These are phyloP conservation scores for Amaranthus cruentus DNA, from an alignment of 148 eudicot genomes.

Conservation along the genomic window DNA sequence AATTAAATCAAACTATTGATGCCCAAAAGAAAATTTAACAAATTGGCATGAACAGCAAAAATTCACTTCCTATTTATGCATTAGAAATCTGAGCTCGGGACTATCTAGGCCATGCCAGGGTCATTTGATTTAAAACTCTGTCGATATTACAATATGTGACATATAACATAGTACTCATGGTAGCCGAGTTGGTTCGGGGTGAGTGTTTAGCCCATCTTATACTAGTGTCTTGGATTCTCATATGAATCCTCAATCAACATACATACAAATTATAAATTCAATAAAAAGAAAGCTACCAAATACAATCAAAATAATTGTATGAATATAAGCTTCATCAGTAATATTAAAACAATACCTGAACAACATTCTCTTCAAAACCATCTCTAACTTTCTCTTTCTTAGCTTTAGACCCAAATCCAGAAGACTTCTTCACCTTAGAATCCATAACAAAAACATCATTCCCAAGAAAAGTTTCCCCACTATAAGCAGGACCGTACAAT, in stretches of 20 bases:
- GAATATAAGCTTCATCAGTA: neutral
- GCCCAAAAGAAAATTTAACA: neutral
- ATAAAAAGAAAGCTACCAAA: neutral
- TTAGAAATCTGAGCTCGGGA: too few species aligned
- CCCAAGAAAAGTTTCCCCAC: constrained; percentile 60
- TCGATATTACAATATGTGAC: too few species aligned
- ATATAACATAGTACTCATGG: too few species aligned
- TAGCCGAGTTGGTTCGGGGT: too few species aligned
- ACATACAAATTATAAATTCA: neutral
- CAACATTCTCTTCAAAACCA: constrained; percentile 78
- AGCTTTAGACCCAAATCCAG: constrained; percentile 43
- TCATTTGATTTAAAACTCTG: too few species aligned
- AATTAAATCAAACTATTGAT: neutral
- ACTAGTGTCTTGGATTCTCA: neutral
- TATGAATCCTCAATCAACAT: neutral
- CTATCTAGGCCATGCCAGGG: too few species aligned
- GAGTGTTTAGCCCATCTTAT: too few species aligned
- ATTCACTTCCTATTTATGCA: neutral
- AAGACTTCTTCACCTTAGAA: constrained; percentile 52
- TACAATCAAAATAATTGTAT: neutral
- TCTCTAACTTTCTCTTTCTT: constrained; percentile 74
- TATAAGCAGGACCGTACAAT: constrained; percentile 77
- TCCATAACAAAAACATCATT: constrained; percentile 71
- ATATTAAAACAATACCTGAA: constrained; percentile 28
- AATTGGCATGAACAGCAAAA: neutral